Conservation (phyloP, 2,329 filamentous ascomycete genomes). For the Rhinocladiella similis region DNA sequence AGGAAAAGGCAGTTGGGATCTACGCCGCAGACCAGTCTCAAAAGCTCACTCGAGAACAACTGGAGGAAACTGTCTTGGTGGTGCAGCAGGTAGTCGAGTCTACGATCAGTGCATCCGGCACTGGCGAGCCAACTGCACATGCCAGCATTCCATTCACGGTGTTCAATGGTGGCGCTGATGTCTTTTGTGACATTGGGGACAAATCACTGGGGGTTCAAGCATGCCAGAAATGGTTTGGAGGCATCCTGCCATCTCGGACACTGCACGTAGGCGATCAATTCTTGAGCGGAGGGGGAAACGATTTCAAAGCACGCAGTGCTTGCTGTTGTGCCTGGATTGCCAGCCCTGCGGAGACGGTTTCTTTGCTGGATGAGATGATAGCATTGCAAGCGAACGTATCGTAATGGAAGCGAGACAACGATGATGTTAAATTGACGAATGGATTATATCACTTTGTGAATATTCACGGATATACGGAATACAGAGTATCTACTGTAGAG, state of each 20-base stretch:
- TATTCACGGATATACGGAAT: no score
- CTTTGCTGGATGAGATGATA: conserved; percentile 72
- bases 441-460: no score
- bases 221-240: conserved; percentile 87
- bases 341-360: conserved; percentile 85
- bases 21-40: conserved; percentile 60
- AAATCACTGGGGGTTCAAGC: conserved; percentile 94
- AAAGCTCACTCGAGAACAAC: conserved; percentile 78
- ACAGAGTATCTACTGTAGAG: no score
- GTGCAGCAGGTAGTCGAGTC: conserved; percentile 91
- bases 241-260: conserved; percentile 61
- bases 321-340: conserved; percentile 98
- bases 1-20: conserved; percentile 82
- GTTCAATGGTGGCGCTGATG: conserved; percentile 96
- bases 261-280: conserved; percentile 97
- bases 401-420: neutral
- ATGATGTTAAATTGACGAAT: neutral
- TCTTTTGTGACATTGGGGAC: conserved; percentile 98
- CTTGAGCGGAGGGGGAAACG: conserved; percentile 89
- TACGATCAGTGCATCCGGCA: conserved; percentile 54
- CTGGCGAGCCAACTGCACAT: conserved; percentile 11
- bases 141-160: conserved; percentile 79
- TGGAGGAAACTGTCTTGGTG: conserved; percentile 94
- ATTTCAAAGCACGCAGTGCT: conserved; percentile 91
- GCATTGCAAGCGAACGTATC: conserved; percentile 8